phyloP scores from a whole-genome alignment of 495 filamentous ascomycete genomes.

The Aspergillus leporis region DNA sequence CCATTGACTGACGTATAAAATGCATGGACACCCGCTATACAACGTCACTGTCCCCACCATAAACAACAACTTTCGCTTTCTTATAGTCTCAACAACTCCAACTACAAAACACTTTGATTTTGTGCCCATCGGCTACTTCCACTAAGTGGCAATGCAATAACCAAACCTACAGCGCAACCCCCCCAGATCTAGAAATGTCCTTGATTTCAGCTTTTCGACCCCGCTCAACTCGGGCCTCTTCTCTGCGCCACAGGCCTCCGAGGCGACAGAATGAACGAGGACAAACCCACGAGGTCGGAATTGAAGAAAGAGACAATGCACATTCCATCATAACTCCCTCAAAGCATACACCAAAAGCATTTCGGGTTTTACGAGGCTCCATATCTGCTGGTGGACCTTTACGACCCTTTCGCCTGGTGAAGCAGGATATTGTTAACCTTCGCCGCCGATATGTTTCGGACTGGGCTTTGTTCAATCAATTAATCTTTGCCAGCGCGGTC shows the following conservation, averaged over 20 bases:
- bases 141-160: background rate
- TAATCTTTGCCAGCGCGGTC: conserved; percentile 68
- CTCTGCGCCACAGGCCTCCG: conserved; percentile 24
- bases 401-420: conserved; percentile 62
- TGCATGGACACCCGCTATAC: background rate
- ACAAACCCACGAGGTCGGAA: conserved; percentile 12
- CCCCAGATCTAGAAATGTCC: conserved; percentile 25
- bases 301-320: conserved; percentile 30
- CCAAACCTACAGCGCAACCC: background rate
- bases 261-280: conserved; percentile 22
- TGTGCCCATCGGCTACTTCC: background rate
- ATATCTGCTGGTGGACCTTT: conserved; percentile 43
- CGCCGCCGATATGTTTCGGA: conserved; percentile 60
- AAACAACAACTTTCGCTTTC: background rate
- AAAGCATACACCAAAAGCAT: conserved; percentile 41
- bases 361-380: conserved; percentile 36
- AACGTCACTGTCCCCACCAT: background rate
- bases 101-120: background rate
- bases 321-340: conserved; percentile 45
- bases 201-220: conserved; percentile 41
- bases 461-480: conserved; percentile 69
- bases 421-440: conserved; percentile 58
- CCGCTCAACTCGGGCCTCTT: conserved; percentile 32
- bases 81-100: background rate
- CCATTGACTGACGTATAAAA: background rate